Percentiles rank a stretch among this genome's conserved stretches.
Conservation (phyloP, 2,329 filamentous ascomycete genomes). For the Penicillium sp. region DNA sequence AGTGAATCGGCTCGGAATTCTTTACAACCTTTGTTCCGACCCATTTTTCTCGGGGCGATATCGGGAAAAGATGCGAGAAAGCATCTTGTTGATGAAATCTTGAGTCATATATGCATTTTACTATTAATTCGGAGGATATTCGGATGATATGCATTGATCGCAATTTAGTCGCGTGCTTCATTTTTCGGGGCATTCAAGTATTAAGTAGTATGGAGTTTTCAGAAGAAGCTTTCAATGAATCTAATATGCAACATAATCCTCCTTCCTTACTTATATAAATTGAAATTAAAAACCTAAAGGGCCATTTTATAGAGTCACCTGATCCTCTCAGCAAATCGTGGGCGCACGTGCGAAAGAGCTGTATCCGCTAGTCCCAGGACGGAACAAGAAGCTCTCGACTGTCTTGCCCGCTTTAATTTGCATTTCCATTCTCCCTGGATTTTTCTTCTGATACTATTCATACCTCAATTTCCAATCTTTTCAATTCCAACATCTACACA, state of each 20-base stretch:
- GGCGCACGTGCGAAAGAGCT: conserved; percentile 22
- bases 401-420: not conserved
- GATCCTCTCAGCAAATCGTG: conserved; percentile 14
- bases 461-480: conserved; percentile 8
- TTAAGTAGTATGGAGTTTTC: no score
- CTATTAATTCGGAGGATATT: not conserved
- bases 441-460: not conserved
- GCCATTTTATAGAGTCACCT: conserved; percentile 4
- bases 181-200: not conserved
- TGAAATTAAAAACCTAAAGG: no score
- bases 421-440: not conserved
- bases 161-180: not conserved
- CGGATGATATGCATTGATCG: not conserved
- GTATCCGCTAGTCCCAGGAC: conserved; percentile 12
- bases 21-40: not conserved
- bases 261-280: no score
- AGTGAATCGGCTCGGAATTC: not conserved
- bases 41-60: not conserved
- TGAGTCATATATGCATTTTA: not conserved
- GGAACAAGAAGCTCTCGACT: conserved; percentile 4
- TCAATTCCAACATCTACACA: not conserved
- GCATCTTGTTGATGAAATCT: not conserved
- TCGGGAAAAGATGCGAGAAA: not conserved
- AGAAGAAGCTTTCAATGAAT: no score
- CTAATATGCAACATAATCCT: no score